Conservation (phyloP, 1,139 yeast species). For the Sporopachydermia cereana region DNA sequence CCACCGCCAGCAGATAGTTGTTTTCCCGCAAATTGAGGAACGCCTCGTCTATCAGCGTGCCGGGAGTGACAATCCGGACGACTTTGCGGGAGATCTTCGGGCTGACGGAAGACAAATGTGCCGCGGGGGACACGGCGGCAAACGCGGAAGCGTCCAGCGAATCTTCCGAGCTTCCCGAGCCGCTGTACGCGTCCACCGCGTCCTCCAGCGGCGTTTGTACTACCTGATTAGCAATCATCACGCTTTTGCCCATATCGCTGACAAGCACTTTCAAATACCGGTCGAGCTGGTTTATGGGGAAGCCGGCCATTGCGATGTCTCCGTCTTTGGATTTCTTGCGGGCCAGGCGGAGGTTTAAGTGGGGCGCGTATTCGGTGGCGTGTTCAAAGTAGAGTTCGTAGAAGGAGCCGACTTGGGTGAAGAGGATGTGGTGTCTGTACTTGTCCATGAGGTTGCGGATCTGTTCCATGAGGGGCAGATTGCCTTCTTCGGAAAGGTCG, state of each 20-base stretch:
- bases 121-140: not conserved
- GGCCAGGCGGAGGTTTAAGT: constrained; percentile 53
- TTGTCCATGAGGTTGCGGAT: constrained; percentile 34
- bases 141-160: not conserved
- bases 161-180: constrained; percentile 7
- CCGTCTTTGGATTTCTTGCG: constrained; percentile 34
- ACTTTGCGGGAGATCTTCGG: constrained; percentile 38
- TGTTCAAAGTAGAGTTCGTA: constrained; percentile 85
- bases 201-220: constrained; percentile 13
- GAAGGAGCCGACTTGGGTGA: constrained; percentile 85
- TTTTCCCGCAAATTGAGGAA: constrained; percentile 63
- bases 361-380: constrained; percentile 63
- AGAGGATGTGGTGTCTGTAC: constrained; percentile 51
- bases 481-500: not conserved
- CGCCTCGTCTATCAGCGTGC: constrained; percentile 82
- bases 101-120: not conserved
- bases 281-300: constrained; percentile 62
- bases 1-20: constrained; percentile 57
- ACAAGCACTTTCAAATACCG: constrained; percentile 67
- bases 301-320: constrained; percentile 80
- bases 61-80: constrained; percentile 79
- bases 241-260: constrained; percentile 54
- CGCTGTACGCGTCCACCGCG: constrained; percentile 8
- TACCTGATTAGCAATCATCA: constrained; percentile 72
- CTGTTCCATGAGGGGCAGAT: constrained; percentile 14